Base-by-base conservation (phyloP, 768 basidiomycete species). In the Russula brevipes region DNA sequence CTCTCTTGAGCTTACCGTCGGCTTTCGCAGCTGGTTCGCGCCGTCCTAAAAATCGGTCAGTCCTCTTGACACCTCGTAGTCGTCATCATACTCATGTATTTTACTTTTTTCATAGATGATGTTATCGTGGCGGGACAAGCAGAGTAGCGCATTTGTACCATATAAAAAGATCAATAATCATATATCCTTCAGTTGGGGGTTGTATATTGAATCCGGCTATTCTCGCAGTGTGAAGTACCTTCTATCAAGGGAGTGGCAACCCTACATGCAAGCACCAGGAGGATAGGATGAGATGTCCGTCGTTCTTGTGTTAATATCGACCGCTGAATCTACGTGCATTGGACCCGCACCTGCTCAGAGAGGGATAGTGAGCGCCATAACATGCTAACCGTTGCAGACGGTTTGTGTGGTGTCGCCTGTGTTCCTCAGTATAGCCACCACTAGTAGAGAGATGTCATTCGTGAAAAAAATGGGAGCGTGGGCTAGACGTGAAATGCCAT, bases 41-140 rank as follows among this genome's bases (percentile, higher is more conserved):
- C 91, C 4, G 88, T 94, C 12, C 80, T 94, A 64, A 94, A 94
- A 76, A 94, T 94, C 64, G 90, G 90, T 89, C 67, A 70, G 83
- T 76, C 38, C 9, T 36, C 24, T 55, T 55, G 55, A 24, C 19
- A 58, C 59, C 30, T 45, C 57, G 31, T 54, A 38, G 45, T 44
- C 41, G 17, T 58, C 16, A 19, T n/a, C 24, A 19, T 33, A 65
- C 31, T 54, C 59, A 52, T 49, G 11, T 9, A 16, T 61, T 4
- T 42, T 42, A 7, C 38, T 11, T 7, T 24, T 57, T 66, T 47
- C 66, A 46, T 67, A 90, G 89, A 91, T 71, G 89, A 91, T 72
- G 89, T 91, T 38, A 91, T 91, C 70, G 78, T 80, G 47, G 78
- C 89, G 33, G 88, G 89, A 24, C 80, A 87, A 68, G 79, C 83